Conservation (phyloP, 2,329 filamentous ascomycete genomes). For the Helminthosporium solani region DNA sequence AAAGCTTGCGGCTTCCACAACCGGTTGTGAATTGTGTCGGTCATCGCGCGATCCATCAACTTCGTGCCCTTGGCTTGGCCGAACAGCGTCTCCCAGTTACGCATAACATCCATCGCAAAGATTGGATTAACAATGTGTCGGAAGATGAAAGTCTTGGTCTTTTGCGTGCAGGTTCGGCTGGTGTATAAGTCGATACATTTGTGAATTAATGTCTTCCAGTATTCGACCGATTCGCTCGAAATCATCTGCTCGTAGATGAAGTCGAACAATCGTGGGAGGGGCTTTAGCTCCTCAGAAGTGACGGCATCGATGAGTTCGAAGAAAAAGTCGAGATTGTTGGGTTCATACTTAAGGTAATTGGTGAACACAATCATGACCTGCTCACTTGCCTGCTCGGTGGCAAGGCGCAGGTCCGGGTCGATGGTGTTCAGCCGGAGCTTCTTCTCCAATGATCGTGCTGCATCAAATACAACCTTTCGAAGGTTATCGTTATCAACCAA, state of each 20-base stretch:
- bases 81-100: conserved; percentile 64
- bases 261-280: conserved; percentile 70
- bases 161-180: conserved; percentile 74
- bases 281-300: conserved; percentile 78
- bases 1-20: conserved; percentile 86
- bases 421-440: conserved; percentile 70
- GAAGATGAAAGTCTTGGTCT: conserved; percentile 88
- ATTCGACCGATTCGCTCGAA: conserved; percentile 78
- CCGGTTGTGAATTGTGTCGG: conserved; percentile 86
- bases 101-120: conserved; percentile 92
- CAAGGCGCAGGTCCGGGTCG: conserved; percentile 71
- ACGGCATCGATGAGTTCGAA: conserved; percentile 82
- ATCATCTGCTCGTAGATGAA: conserved; percentile 88
- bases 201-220: conserved; percentile 78
- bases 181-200: conserved; percentile 87
- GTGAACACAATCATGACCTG: conserved; percentile 85
- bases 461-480: conserved; percentile 60
- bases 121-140: conserved; percentile 94
- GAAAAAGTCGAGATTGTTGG: conserved; percentile 76
- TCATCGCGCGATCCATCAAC: conserved; percentile 82
- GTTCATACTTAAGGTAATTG: conserved; percentile 72
- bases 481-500: conserved; percentile 56
- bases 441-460: conserved; percentile 76
- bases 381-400: conserved; percentile 85
- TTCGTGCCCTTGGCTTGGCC: conserved; percentile 61